Evolutionary conservation across 306 rosid genomes (phyloP).

Genomic region (Boehmeria nivea): DNA sequence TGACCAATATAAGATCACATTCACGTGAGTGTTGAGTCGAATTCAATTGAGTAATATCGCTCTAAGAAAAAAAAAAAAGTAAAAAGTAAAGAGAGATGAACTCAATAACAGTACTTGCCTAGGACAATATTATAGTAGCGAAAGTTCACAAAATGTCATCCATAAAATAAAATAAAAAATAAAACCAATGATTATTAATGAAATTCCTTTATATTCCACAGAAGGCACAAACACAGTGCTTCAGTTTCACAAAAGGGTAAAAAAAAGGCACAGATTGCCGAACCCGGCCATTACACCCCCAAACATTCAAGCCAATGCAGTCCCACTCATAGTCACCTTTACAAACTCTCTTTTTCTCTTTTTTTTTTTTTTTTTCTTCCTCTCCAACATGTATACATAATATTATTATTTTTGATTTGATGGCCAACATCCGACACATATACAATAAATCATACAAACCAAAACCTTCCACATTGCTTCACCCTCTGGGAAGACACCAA

Average conservation of each 20-base stretch:
- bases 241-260: constrained; percentile 27
- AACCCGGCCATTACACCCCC: constrained; percentile 25
- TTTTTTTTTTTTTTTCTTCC: neutral
- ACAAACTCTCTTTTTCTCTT: constrained; percentile 16
- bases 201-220: constrained; percentile 24
- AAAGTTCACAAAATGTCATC: too few species aligned
- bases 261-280: constrained; percentile 20
- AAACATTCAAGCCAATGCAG: constrained; percentile 58
- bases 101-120: too few species aligned
- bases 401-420: constrained; percentile 22
- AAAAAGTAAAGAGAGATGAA: too few species aligned
- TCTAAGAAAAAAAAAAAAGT: too few species aligned
- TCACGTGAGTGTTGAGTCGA: too few species aligned
- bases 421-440: constrained; percentile 48
- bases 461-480: constrained; percentile 28
- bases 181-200: too few species aligned
- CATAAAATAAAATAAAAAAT: too few species aligned
- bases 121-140: too few species aligned
- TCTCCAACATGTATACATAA: neutral
- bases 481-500: constrained; percentile 44
- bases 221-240: constrained; percentile 20
- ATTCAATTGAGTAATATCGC: too few species aligned
- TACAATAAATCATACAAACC: constrained; percentile 51
- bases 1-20: too few species aligned
- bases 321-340: constrained; percentile 39